Base-by-base conservation (phyloP, 2,329 filamentous ascomycete species). In the Pseudocercospora musae region DNA sequence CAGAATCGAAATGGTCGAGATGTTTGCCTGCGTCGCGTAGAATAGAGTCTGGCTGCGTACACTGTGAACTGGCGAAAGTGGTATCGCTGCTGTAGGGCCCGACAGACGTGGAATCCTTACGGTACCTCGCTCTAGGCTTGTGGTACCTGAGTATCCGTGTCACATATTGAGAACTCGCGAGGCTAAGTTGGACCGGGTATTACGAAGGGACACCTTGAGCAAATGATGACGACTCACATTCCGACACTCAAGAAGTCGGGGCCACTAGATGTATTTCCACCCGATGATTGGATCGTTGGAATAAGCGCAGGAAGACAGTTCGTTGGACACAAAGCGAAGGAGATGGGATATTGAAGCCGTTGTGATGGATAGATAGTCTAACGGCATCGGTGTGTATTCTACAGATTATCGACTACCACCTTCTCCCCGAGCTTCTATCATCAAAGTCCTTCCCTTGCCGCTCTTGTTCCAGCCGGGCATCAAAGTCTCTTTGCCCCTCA, bases 401-500 rank as follows among this genome's bases (percentile, higher is more conserved):
- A 27, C 25, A 27, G 7, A 27, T n/a, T n/a, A n/a, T n/a, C n/a
- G 13, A n/a, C 48, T 54, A 54, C 52, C 52, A 54, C 15, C 52
- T 54, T 21, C 29, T n/a, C 8, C 31, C 52, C 0, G 52, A 54
- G 29, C 29, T 54, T 13, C 52, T 58, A 13, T 72, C 71, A 4
- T 69, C 63, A 62, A 80, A 81, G 56, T 79, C 75, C n/a, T 75
- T 76, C 0, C 80, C 81, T 58, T 76, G 75, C 57, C 82, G 71
- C 66, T 84, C 82, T 60, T 75, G 75, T 65, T 84, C 82, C 4
- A 84, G 64, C 48, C 78, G 72, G 18, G 76, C 76, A 66, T 84
- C 80, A 65, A 84, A 84, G 25, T 82, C 79, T 58, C 73, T 77
- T 70, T 84, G 81, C 25, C 80, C 80, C 63, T 81, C 76, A 44